Evolutionary conservation across 768 basidiomycete genomes (phyloP).

Genomic region (Calvatia gigantea): DNA sequence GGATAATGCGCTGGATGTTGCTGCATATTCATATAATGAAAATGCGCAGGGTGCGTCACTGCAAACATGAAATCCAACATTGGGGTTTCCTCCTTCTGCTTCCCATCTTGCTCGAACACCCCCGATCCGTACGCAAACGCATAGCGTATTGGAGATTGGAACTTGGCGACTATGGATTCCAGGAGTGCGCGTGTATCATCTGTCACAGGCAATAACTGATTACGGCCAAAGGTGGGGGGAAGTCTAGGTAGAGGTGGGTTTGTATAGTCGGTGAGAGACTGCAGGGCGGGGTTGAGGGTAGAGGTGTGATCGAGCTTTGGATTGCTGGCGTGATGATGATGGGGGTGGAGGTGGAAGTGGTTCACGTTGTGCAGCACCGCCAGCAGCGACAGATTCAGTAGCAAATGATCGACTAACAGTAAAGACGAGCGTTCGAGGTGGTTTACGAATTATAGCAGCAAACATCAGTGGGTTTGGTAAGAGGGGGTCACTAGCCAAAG

Average conservation of each 20-base stretch:
- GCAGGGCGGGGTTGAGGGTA: conserved; percentile 48
- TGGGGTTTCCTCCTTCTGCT: conserved; percentile 40
- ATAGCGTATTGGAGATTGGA: conserved; percentile 91
- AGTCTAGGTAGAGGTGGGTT: conserved; percentile 46
- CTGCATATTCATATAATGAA: conserved; percentile 94
- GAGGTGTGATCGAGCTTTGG: conserved; percentile 30
- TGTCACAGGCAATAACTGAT: conserved; percentile 78
- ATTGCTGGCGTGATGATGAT: conserved; percentile 6
- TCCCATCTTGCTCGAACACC: conserved; percentile 90
- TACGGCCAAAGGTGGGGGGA: conserved; percentile 72
- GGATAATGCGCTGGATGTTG: conserved; percentile 93
- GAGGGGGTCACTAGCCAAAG: background rate
- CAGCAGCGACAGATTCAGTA: conserved; percentile 36
- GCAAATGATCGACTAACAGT: conserved; percentile 35
- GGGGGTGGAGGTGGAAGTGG: conserved; percentile 10
- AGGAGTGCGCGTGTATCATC: conserved; percentile 77
- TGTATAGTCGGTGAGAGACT: conserved; percentile 24
- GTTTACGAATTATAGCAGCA: background rate
- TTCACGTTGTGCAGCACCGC: conserved; percentile 12
- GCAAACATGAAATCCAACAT: conserved; percentile 98
- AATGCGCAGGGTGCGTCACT: conserved; percentile 88
- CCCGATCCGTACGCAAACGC: conserved; percentile 98
- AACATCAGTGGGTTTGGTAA: background rate
- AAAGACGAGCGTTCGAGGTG: conserved; percentile 20
- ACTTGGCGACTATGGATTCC: conserved; percentile 73